Evolutionary conservation across 495 filamentous ascomycete genomes (phyloP).

Genomic region (Xylaria intraflava): DNA sequence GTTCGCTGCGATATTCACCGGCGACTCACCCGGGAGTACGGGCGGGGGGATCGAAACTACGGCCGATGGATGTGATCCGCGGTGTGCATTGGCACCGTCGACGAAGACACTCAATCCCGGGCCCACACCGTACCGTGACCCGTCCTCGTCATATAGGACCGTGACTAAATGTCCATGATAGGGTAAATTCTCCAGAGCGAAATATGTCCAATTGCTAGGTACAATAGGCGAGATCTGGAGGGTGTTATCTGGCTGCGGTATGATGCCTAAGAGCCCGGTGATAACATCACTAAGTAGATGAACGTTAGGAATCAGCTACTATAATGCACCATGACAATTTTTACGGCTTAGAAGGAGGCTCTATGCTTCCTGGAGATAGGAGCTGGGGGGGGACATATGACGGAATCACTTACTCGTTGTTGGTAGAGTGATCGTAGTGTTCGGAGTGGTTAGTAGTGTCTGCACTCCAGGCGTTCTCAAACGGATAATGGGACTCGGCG

Average conservation of each 20-base stretch:
- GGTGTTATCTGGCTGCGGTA: constrained; percentile 29
- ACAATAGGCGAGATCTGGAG: constrained; percentile 36
- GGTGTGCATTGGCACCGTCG: constrained; percentile 27
- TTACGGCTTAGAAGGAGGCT: background rate
- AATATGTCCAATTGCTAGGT: constrained; percentile 39
- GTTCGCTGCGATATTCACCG: constrained; percentile 39
- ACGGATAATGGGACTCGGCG: constrained; percentile 41
- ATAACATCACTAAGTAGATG: constrained; percentile 30
- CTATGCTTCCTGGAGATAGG: background rate
- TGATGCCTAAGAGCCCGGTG: constrained; percentile 38
- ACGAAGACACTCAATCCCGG: constrained; percentile 33
- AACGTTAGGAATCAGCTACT: background rate
- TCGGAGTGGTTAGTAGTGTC: constrained; percentile 38
- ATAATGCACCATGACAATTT: no score
- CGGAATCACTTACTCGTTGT: constrained; percentile 27
- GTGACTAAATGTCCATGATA: constrained; percentile 40
- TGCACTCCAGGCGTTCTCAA: constrained; percentile 32
- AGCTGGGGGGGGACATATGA: background rate
- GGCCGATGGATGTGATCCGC: constrained; percentile 12
- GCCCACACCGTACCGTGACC: constrained; percentile 29
- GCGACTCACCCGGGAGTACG: constrained; percentile 12
- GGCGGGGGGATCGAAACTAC: constrained; percentile 16
- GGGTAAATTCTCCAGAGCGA: constrained; percentile 37
- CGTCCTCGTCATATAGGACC: constrained; percentile 35
- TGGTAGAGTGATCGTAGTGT: constrained; percentile 42